Conservation (phyloP, 2,329 filamentous ascomycete species). For the Apiospora hydei region DNA sequence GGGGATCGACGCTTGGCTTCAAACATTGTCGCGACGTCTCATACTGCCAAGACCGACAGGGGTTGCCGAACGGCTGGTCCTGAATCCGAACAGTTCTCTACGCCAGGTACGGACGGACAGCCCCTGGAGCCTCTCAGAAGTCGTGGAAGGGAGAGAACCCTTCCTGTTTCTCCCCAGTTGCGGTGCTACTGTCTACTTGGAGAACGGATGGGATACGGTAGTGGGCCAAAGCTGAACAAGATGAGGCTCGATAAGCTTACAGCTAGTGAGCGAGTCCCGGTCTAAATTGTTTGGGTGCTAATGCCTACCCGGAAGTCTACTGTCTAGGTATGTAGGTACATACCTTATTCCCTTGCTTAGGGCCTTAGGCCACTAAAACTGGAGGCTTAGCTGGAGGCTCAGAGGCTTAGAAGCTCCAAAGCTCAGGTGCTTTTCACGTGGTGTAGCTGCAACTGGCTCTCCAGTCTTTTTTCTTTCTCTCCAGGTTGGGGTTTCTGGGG, state of each 20-base stretch:
- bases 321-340: too few species aligned
- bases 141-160: not conserved
- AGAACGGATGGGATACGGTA: not conserved
- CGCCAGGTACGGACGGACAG: not conserved
- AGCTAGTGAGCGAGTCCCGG: not conserved
- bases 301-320: not conserved
- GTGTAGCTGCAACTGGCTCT: not conserved
- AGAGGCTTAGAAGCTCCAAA: too few species aligned
- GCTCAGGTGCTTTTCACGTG: not conserved
- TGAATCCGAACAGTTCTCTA: constrained; percentile 1
- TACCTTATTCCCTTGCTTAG: too few species aligned
- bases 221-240: constrained; percentile 6
- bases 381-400: not conserved
- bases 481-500: constrained; percentile 21
- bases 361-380: too few species aligned
- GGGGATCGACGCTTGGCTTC: constrained; percentile 23
- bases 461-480: not conserved
- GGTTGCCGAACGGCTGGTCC: constrained; percentile 8
- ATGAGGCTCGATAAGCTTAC: constrained; percentile 12
- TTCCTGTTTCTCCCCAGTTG: not conserved
- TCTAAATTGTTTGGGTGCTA: not conserved
- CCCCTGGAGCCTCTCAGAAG: not conserved
- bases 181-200: not conserved
- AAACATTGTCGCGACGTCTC: constrained; percentile 23
- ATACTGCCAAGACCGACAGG: constrained; percentile 13